A percentile compares a stretch with the other conserved stretches of the same genome.
These are phyloP conservation scores for Tylopilus sp. DNA, from an alignment of 768 basidiomycete genomes.

Conservation along the genomic window DNA sequence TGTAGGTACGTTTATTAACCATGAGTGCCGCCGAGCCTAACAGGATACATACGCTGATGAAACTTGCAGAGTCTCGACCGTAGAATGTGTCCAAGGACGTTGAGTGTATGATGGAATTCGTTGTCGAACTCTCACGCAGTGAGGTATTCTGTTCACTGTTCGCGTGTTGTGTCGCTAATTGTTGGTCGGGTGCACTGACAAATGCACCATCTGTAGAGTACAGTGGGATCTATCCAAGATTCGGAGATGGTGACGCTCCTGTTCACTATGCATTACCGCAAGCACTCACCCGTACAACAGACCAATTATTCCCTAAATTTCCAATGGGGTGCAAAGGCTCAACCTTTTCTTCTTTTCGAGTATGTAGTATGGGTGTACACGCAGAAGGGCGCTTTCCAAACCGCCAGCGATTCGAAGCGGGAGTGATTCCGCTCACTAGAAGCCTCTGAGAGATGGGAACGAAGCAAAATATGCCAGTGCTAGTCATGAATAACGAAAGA, in stretches of 20 bases:
- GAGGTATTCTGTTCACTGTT: not conserved
- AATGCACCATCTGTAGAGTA: not conserved
- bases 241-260: not conserved
- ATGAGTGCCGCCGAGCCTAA: not conserved
- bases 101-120: not conserved
- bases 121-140: not conserved
- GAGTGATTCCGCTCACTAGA: conserved; percentile 20
- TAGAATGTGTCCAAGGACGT: conserved; percentile 1
- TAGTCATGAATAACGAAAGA: conserved; percentile 22
- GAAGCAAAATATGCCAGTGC: conserved; percentile 25
- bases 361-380: not conserved
- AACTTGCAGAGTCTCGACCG: conserved; percentile 3
- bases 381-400: not conserved
- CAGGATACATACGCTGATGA: conserved; percentile 8
- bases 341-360: not conserved
- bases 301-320: not conserved
- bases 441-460: conserved; percentile 26
- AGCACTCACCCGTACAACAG: conserved; percentile 5
- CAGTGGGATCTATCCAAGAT: not conserved
- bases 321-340: not conserved
- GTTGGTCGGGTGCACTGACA: not conserved
- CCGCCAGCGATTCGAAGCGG: conserved; percentile 6
- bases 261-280: too few species aligned
- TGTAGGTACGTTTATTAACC: not conserved
- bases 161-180: not conserved